These are phyloP conservation scores for Styphnolobium japonicum DNA, from an alignment of 306 rosid genomes.

Conservation along the genomic window DNA sequence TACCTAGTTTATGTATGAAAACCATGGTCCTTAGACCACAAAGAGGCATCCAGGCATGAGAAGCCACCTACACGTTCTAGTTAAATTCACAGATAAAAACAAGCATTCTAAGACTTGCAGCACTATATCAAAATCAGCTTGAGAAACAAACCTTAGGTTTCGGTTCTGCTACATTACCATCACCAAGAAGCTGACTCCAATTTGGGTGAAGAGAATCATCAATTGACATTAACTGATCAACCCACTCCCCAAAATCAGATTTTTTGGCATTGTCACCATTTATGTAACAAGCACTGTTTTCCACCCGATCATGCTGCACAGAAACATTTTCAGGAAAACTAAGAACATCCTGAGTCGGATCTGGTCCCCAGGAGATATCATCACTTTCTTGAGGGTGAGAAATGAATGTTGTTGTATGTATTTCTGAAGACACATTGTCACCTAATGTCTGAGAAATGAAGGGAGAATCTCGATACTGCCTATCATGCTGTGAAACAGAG, in stretches of 20 bases:
- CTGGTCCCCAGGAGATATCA: conserved; percentile 62
- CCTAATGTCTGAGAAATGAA: conserved; percentile 43
- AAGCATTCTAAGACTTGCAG: background rate
- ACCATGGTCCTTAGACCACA: conserved; percentile 20
- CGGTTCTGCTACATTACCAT: conserved; percentile 48
- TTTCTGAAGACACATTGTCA: conserved; percentile 38
- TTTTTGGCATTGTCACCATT: conserved; percentile 48
- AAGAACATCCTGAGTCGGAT: conserved; percentile 56
- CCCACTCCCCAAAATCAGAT: conserved; percentile 73
- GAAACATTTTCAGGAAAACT: conserved; percentile 51
- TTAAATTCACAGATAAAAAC: background rate
- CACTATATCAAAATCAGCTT: conserved; percentile 13
- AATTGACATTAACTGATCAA: conserved; percentile 61
- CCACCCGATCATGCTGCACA: conserved; percentile 55
- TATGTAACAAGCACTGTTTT: conserved; percentile 40
- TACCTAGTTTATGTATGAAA: conserved; percentile 8
- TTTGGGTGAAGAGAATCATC: conserved; percentile 57
- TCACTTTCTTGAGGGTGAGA: conserved; percentile 41
- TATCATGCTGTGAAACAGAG: conserved; percentile 41
- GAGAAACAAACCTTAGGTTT: conserved; percentile 56
- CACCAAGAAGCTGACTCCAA: conserved; percentile 70
- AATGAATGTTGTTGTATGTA: conserved; percentile 40
- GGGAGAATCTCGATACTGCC: conserved; percentile 42
- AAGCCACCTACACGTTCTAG: conserved; percentile 15
- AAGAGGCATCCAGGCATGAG: conserved; percentile 4